phyloP scores from a whole-genome alignment of 495 filamentous ascomycete species.

The Clohesyomyces aquaticus region DNA sequence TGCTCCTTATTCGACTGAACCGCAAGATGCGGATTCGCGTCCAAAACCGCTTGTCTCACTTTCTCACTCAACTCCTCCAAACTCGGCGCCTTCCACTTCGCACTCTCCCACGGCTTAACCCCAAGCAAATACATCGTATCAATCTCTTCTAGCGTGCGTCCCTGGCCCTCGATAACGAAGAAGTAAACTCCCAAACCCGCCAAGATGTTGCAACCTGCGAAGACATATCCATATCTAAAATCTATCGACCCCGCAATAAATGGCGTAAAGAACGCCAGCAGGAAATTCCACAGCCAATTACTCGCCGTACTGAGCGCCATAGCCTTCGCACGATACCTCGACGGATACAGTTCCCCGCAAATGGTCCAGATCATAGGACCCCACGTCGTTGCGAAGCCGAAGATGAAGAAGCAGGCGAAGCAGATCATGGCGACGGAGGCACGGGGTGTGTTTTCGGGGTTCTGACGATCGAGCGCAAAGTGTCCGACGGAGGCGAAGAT shows the following conservation, averaged over 20 bases:
- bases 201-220: constrained; percentile 68
- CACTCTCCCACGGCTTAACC: constrained; percentile 67
- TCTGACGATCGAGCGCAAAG: constrained; percentile 39
- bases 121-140: constrained; percentile 80
- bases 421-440: constrained; percentile 19
- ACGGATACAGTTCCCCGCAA: constrained; percentile 79
- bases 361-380: constrained; percentile 83
- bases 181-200: constrained; percentile 70
- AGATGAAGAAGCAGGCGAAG: constrained; percentile 29
- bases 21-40: not conserved
- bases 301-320: constrained; percentile 76
- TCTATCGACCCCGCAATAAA: constrained; percentile 56
- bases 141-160: constrained; percentile 73
- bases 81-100: constrained; percentile 52
- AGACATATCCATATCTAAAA: constrained; percentile 78
- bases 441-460: constrained; percentile 2
- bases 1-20: not conserved
- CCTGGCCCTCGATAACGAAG: constrained; percentile 73
- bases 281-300: constrained; percentile 91
- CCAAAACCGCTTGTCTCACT: not conserved
- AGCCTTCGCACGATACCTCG: constrained; percentile 71
- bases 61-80: not conserved
- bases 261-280: constrained; percentile 51
- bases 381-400: constrained; percentile 52
- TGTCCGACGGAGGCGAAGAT: constrained; percentile 47